A percentile compares a stretch with the other conserved stretches of the same genome.
phyloP scores from a whole-genome alignment of 331 rosid species.

The Malus hybrid region DNA sequence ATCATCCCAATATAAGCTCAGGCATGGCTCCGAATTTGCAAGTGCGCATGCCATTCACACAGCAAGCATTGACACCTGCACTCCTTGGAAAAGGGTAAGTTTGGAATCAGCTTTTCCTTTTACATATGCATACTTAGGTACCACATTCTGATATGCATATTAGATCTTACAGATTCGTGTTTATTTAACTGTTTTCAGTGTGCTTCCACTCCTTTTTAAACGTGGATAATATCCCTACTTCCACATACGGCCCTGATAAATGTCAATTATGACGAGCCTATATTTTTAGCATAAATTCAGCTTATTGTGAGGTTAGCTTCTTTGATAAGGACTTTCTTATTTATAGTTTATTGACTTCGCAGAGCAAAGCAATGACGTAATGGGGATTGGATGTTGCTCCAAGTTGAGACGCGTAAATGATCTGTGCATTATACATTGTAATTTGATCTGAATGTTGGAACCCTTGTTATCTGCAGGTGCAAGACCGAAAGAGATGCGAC shows the following conservation, averaged over 20 bases:
- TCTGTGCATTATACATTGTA: neutral
- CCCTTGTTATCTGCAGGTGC: conserved; percentile 49
- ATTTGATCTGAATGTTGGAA: neutral
- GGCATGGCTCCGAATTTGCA: conserved; percentile 43
- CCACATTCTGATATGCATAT: neutral
- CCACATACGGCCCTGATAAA: neutral
- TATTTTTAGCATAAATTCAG: conserved; percentile 20
- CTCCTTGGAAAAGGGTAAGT: conserved; percentile 88
- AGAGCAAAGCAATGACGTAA: conserved; percentile 96
- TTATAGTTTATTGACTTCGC: conserved; percentile 22
- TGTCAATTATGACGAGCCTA: neutral
- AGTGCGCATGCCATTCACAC: conserved; percentile 41
- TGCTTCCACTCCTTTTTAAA: neutral
- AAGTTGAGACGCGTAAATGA: neutral
- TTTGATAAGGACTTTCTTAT: neutral
- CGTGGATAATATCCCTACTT: neutral
- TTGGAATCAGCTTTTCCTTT: conserved; percentile 10
- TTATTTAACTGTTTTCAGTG: neutral
- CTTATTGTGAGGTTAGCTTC: neutral
- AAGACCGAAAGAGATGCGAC: conserved; percentile 55
- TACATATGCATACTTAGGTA: neutral
- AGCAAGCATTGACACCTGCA: conserved; percentile 47
- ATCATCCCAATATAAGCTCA: conserved; percentile 15
- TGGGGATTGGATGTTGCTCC: conserved; percentile 65
- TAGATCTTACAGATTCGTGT: neutral